These are phyloP conservation scores for Evansstolkia leycettana DNA, from an alignment of 495 filamentous ascomycete genomes.

Conservation along the genomic window DNA sequence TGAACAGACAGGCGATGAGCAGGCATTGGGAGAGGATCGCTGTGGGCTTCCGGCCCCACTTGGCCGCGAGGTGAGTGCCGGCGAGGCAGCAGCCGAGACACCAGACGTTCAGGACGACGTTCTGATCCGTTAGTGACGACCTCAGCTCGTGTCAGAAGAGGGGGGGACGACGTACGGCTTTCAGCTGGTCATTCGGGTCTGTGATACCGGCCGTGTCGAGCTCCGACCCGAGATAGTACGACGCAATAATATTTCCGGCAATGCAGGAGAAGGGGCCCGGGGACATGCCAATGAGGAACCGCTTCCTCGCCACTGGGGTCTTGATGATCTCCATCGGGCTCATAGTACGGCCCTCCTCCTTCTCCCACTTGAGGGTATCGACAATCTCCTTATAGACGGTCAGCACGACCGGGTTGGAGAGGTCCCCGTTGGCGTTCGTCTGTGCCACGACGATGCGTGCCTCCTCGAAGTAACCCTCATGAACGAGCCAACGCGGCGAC, in stretches of 20 bases:
- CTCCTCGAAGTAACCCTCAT: slow-evolving; percentile 23
- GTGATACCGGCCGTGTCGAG: slow-evolving; percentile 36
- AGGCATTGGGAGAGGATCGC: slow-evolving; percentile 22
- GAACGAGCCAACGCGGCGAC: slow-evolving; percentile 36
- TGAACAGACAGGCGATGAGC: slow-evolving; percentile 33
- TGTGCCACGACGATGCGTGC: slow-evolving; percentile 27
- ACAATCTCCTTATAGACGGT: slow-evolving; percentile 15
- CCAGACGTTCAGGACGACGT: slow-evolving; percentile 33
- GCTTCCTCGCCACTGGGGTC: slow-evolving; percentile 26
- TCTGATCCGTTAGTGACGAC: slow-evolving; percentile 6
- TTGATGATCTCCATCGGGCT: slow-evolving; percentile 27
- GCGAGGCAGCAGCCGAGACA: slow-evolving; percentile 23
- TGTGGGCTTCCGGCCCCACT: slow-evolving; percentile 31
- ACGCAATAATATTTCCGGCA: slow-evolving; percentile 38
- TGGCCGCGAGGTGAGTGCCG: slow-evolving; percentile 24
- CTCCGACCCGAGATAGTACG: slow-evolving; percentile 34
- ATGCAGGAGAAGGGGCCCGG: slow-evolving; percentile 32
- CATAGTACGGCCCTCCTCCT: slow-evolving; percentile 27
- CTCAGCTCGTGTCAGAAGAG: too few relatives aligned
- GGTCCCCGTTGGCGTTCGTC: slow-evolving; percentile 31
- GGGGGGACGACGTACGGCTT: slow-evolving; percentile 21
- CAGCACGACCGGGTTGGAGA: slow-evolving; percentile 25
- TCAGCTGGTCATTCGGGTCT: slow-evolving; percentile 24
- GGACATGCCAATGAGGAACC: slow-evolving; percentile 33
- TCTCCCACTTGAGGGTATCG: slow-evolving; percentile 31